Conservation (phyloP, 1,284 basidiomycete species). For the Hypsizygus ulmarius region DNA sequence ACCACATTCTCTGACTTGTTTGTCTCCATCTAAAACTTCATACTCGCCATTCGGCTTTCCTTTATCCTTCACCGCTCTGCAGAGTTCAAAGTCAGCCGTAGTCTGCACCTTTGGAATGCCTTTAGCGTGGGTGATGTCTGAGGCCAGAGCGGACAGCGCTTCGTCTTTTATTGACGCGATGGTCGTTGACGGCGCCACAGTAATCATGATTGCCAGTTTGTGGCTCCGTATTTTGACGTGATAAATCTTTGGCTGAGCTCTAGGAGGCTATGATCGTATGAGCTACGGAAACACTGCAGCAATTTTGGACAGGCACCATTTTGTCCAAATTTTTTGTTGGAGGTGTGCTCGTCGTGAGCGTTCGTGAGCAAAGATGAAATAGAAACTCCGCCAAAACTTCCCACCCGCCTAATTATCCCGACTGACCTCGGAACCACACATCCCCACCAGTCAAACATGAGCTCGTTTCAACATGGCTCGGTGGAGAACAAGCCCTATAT, state of each 20-base stretch:
- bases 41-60: conserved; percentile 48
- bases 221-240: conserved; percentile 69
- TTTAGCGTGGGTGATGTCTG: conserved; percentile 40
- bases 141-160: conserved; percentile 56
- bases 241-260: conserved; percentile 48
- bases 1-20: conserved; percentile 44
- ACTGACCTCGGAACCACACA: conserved; percentile 12
- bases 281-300: neutral
- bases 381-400: conserved; percentile 24
- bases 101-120: conserved; percentile 43
- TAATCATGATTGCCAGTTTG: conserved; percentile 62
- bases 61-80: conserved; percentile 49
- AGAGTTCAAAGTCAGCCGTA: conserved; percentile 64
- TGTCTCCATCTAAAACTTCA: conserved; percentile 45
- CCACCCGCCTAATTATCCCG: conserved; percentile 24
- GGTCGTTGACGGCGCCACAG: conserved; percentile 49
- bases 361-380: conserved; percentile 13
- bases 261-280: conserved; percentile 33
- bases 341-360: conserved; percentile 12
- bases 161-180: conserved; percentile 61
- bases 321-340: conserved; percentile 4
- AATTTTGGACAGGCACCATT: conserved; percentile 17
- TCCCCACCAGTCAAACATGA: conserved; percentile 41
- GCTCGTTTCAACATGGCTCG: conserved; percentile 41
- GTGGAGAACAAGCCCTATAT: conserved; percentile 27